These are phyloP conservation scores for Podaxis rugospora DNA, from an alignment of 768 basidiomycete genomes.

Conservation along the genomic window DNA sequence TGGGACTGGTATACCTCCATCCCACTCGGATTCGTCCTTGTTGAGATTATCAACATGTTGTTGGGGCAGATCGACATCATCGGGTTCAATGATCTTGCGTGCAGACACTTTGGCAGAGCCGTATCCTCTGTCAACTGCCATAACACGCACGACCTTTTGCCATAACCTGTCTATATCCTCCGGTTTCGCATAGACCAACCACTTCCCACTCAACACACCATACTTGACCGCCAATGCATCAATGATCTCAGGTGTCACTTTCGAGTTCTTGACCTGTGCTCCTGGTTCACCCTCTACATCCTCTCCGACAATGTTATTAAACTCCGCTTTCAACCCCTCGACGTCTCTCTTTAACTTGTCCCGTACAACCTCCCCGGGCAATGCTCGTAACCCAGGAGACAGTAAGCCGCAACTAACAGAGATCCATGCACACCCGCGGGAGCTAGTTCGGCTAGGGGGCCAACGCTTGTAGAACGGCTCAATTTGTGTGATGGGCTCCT, in stretches of 20 bases:
- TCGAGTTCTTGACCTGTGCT: background rate
- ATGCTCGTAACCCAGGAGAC: slow-evolving; percentile 5
- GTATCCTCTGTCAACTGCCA: slow-evolving; percentile 24
- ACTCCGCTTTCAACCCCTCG: slow-evolving; percentile 13
- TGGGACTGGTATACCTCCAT: slow-evolving; percentile 1
- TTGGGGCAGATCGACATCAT: background rate
- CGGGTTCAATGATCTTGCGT: slow-evolving; percentile 15
- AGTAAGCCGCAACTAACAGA: slow-evolving; percentile 22
- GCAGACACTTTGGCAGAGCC: slow-evolving; percentile 33
- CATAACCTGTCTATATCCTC: slow-evolving; percentile 30
- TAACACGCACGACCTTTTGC: slow-evolving; percentile 26
- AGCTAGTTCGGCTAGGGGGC: slow-evolving; percentile 33
- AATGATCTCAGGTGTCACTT: slow-evolving; percentile 25
- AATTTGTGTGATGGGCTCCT: slow-evolving; percentile 16
- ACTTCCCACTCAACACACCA: slow-evolving; percentile 29
- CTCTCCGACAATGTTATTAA: slow-evolving; percentile 15
- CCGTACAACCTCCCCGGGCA: background rate
- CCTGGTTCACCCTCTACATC: background rate
- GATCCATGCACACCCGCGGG: slow-evolving; percentile 30
- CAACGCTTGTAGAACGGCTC: slow-evolving; percentile 28
- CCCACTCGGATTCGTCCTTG: background rate
- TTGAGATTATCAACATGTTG: background rate
- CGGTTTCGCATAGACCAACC: slow-evolving; percentile 31
- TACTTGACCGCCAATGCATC: slow-evolving; percentile 30
- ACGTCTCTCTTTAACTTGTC: slow-evolving; percentile 11